Evolutionary conservation across 177 flowering plant genomes (phyloP), one percentile per base, ranked within the genome.

Genomic region (Vitis hybrid): DNA sequence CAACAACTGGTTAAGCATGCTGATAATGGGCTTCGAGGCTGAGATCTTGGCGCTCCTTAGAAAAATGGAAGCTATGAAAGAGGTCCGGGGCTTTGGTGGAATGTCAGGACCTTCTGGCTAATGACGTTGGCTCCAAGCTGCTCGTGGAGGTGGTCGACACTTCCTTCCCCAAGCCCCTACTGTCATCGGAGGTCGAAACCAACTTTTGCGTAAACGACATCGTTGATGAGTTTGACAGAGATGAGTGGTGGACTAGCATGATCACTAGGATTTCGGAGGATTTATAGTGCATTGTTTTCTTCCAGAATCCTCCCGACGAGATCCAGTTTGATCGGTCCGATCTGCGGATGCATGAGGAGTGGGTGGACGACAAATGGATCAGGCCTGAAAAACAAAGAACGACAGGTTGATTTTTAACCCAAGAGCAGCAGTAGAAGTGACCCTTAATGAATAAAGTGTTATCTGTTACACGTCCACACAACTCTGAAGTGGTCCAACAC

Each of bases 231-330:
- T 59, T 19, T 17, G 66, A 62, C 27, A 54, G 66, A 3, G 85
- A 84, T 60, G 85, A 80, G 1, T 84, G 87, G 87, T 82, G 87
- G 87, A 63, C 66, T 63, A 78, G 87, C 1, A 62, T 78, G 9
- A 69, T 82, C 11, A 68, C 30, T 19, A 71, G 60, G 67, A 72
- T 68, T 54, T 21, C 74, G 0, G 70, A 70, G 0, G 48, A 66
- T 7, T 64, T 65, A 1, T 60, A 58, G 60, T 76, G 40, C 46
- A 19, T 30, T 13, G 80, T 82, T 46, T 73, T 64, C 56, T 80
- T 82, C 48, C 68, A 75, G 56, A 68, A 68, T 35, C 81, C 83
- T 0, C 73, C 76, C 0, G 78, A 80, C 49, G 32, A 73, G 49
- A 58, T 75, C 1, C 69, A 65, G 6, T 79, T 77, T 56, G 57